These are phyloP conservation scores for Chrysoporthe deuterocubensis DNA, from an alignment of 2,329 filamentous ascomycete species.

Conservation along the genomic window DNA sequence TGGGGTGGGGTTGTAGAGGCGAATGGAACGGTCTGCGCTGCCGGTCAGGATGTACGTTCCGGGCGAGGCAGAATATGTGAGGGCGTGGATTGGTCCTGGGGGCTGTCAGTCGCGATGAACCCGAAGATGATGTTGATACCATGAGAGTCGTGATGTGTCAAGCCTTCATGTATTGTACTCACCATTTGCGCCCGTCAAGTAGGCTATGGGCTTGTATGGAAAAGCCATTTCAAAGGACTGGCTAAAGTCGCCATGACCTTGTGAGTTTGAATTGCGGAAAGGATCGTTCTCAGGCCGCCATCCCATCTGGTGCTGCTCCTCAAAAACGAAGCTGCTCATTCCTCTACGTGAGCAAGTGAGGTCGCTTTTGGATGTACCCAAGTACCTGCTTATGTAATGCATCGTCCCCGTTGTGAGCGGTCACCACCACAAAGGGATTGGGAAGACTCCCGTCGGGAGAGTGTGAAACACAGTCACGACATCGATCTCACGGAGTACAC, in stretches of 20 bases:
- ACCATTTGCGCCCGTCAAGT: constrained; percentile 64
- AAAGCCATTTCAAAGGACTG: constrained; percentile 44
- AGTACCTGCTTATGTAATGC: constrained; percentile 10
- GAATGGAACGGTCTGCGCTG: constrained; percentile 80
- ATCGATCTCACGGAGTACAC: neutral
- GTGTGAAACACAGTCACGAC: no score
- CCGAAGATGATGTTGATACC: neutral
- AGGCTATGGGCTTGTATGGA: constrained; percentile 54
- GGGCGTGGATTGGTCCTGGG: constrained; percentile 71
- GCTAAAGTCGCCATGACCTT: constrained; percentile 17
- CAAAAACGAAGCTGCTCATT: neutral
- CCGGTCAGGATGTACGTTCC: constrained; percentile 84
- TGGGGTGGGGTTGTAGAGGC: constrained; percentile 79
- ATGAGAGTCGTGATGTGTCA: neutral
- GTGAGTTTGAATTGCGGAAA: neutral
- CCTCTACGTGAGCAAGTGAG: neutral
- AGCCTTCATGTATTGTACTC: constrained; percentile 31
- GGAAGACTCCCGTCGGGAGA: neutral
- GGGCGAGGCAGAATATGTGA: constrained; percentile 73
- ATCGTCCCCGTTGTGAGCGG: neutral
- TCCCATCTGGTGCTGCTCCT: neutral
- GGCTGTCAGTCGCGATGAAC: neutral
- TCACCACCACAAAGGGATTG: neutral
- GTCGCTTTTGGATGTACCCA: neutral
- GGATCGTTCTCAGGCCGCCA: neutral